Evolutionary conservation across 2,329 filamentous ascomycete genomes (phyloP).

Genomic region (Cryoendolithus antarcticus): DNA sequence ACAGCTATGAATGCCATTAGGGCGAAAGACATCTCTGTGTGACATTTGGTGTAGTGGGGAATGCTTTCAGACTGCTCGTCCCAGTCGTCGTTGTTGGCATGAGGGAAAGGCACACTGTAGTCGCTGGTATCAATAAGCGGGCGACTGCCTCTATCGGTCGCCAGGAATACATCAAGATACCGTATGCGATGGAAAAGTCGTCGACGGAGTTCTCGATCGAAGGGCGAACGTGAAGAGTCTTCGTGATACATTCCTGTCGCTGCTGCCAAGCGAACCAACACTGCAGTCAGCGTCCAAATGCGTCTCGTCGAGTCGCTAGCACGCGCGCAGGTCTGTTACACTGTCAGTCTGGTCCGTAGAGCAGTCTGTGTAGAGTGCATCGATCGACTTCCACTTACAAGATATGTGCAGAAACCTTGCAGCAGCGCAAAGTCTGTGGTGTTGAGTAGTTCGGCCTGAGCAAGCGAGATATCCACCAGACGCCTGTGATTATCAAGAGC

Average conservation of each 20-base stretch:
- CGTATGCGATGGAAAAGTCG: slow-evolving; percentile 21
- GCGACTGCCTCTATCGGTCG: slow-evolving; percentile 21
- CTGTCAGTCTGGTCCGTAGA: background rate
- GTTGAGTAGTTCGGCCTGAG: slow-evolving; percentile 20
- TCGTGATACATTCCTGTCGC: slow-evolving; percentile 21
- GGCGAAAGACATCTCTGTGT: slow-evolving; percentile 21
- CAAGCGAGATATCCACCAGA: slow-evolving; percentile 18
- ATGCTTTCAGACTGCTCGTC: slow-evolving; percentile 12
- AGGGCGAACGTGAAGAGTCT: slow-evolving; percentile 11
- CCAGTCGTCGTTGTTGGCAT: slow-evolving; percentile 21
- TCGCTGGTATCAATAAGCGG: slow-evolving; percentile 13
- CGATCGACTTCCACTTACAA: slow-evolving; percentile 9
- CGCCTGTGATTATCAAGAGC: slow-evolving; percentile 14
- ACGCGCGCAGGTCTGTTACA: slow-evolving; percentile 11
- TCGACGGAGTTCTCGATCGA: slow-evolving; percentile 19
- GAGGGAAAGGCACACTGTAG: slow-evolving; percentile 15
- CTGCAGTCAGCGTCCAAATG: slow-evolving; percentile 20
- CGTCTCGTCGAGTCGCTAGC: slow-evolving; percentile 15
- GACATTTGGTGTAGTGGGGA: slow-evolving; percentile 9
- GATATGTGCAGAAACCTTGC: slow-evolving; percentile 18
- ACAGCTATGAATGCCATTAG: slow-evolving; percentile 7
- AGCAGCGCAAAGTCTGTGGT: slow-evolving; percentile 20
- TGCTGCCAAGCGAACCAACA: slow-evolving; percentile 22
- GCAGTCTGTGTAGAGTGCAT: background rate
- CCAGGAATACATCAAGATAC: slow-evolving; percentile 19